Evolutionary conservation across 345 rosid genomes (phyloP).

Genomic region (Eucalyptus decipiens): DNA sequence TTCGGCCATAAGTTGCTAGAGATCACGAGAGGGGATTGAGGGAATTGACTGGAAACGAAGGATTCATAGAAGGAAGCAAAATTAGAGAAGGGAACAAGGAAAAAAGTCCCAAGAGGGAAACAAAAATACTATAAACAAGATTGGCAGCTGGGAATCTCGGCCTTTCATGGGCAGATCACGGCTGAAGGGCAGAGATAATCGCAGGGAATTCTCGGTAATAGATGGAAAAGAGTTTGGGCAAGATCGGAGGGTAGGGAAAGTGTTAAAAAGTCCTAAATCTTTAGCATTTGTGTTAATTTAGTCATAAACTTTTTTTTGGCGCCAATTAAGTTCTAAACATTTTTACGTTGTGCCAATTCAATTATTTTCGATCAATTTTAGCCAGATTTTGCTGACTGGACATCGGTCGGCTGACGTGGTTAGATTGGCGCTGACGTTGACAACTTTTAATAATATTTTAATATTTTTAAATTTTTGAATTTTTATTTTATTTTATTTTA

Average conservation of each 20-base stretch:
- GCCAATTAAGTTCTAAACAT: too few relatives aligned
- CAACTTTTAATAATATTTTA: too few relatives aligned
- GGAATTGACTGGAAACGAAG: background rate
- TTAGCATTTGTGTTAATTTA: too few relatives aligned
- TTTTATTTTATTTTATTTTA: too few relatives aligned
- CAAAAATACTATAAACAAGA: background rate
- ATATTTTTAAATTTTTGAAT: too few relatives aligned
- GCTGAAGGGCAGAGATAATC: background rate
- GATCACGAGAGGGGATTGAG: background rate
- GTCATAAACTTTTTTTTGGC: too few relatives aligned
- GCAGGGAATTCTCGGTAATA: background rate
- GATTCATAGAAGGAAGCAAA: background rate
- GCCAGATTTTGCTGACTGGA: too few relatives aligned
- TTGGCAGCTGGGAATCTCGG: background rate
- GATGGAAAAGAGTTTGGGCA: background rate
- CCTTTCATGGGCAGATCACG: background rate
- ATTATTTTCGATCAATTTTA: too few relatives aligned
- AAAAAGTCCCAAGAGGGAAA: background rate
- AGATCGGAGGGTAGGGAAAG: background rate
- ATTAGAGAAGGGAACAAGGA: background rate
- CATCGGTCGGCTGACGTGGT: too few relatives aligned
- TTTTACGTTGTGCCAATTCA: too few relatives aligned
- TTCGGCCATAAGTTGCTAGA: background rate
- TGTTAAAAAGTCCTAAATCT: too few relatives aligned
- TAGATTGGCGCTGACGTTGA: too few relatives aligned